Conservation (phyloP, 441 rosid genomes). For the Erysimum pusillum region DNA sequence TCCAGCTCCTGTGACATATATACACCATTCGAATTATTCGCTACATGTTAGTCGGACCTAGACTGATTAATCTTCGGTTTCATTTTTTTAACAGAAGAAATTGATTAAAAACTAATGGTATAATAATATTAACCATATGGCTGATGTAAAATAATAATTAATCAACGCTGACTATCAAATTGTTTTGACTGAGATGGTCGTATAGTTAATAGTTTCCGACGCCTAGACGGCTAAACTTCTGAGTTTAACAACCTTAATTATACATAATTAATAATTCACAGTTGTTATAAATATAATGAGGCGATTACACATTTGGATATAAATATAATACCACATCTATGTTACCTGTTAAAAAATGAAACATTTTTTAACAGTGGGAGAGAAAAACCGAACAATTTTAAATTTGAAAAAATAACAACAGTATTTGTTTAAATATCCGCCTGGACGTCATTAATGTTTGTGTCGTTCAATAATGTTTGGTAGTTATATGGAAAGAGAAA, state of each 20-base stretch:
- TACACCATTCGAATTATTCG: not conserved
- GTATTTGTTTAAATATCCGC: not conserved
- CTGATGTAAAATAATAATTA: not conserved
- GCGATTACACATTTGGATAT: constrained; percentile 2
- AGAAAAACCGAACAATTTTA: too few relatives aligned
- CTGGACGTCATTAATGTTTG: constrained; percentile 36
- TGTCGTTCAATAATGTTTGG: constrained; percentile 44
- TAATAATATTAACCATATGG: not conserved
- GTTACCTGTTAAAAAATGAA: not conserved
- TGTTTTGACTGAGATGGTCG: constrained; percentile 31
- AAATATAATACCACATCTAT: not conserved
- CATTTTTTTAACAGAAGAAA: too few relatives aligned
- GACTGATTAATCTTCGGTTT: not conserved
- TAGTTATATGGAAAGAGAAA: constrained; percentile 38
- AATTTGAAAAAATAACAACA: not conserved
- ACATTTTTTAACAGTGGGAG: not conserved
- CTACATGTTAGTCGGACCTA: not conserved
- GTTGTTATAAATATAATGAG: not conserved
- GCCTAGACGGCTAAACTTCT: constrained; percentile 19
- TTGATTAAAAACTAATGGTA: too few relatives aligned
- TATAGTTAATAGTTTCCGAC: constrained; percentile 17
- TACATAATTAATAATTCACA: not conserved
- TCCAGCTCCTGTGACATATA: not conserved
- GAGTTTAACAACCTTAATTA: not conserved
- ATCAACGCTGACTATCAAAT: not conserved